These are phyloP conservation scores for Solanum bulbocastanum DNA, from an alignment of 257 asterid genomes.

Conservation along the genomic window DNA sequence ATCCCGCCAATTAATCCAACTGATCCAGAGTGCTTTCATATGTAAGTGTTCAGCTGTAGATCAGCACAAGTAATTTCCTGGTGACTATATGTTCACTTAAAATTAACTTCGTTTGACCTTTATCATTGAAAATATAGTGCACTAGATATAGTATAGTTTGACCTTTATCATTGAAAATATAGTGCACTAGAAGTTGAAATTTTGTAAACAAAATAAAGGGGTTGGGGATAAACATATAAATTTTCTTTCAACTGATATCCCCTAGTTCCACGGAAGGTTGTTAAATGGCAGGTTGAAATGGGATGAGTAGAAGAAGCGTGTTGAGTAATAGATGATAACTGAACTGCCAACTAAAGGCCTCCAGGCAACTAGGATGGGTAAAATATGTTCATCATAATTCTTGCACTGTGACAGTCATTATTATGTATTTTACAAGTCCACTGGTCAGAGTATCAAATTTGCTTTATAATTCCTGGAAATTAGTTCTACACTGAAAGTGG, in stretches of 20 bases:
- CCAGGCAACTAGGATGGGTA: not conserved
- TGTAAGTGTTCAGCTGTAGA: conserved; percentile 35
- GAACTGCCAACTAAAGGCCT: not conserved
- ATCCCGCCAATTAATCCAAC: conserved; percentile 95
- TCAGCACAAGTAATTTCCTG: not conserved
- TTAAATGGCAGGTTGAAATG: not conserved
- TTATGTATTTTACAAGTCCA: not conserved
- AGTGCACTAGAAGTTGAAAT: not conserved
- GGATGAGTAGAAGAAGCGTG: not conserved
- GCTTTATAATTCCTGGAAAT: not conserved
- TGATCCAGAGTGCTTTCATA: conserved; percentile 94
- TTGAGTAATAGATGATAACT: not conserved
- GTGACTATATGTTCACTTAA: not conserved
- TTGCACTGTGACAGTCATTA: not conserved
- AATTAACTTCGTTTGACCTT: not conserved
- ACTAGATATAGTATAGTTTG: not conserved
- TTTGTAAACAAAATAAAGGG: not conserved
- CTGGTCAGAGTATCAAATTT: not conserved
- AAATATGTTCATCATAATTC: not conserved
- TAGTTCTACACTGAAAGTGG: not conserved
- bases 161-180: not conserved
- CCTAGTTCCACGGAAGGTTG: not conserved
- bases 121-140: not conserved
- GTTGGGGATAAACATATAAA: not conserved
- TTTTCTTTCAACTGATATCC: not conserved